Base-by-base conservation (phyloP, 257 asterid species). In the Penstemon barbatus region DNA sequence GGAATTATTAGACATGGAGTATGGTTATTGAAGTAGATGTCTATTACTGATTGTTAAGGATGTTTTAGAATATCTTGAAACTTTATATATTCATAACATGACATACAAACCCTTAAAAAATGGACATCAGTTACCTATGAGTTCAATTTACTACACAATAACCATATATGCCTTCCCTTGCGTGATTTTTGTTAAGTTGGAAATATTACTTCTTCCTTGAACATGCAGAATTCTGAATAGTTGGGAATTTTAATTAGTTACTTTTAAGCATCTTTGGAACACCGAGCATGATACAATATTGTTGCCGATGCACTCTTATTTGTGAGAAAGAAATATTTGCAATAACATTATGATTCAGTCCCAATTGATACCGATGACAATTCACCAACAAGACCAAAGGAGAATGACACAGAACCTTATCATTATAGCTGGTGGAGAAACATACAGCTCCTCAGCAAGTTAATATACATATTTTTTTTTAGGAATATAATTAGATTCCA, bases 31-130 rank as follows among this genome's bases (percentile, higher is more conserved):
- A 25, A 25, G 33, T 25, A 25, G 15, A 15, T 67, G 73, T 50
- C 38, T 54, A 57, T 15, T 41, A 15, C 6, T 60, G 43, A 43
- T 65, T 25, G 66, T 38, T 44, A 4, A 37, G 70, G 6, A 56
- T 61, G 4, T 45, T 37, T 12, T 59, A 53, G 48, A 50, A 18
- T 61, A 25, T 25, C 33, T 25, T 38, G 40, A 18, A 41, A 58
- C 15, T 68, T 57, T 43, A 69, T 63, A 43, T 74, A 40, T 69
- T 64, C 54, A 43, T 25, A 18, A n/a, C 57, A 64, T 42, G 54
- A 52, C 42, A 71, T 56, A 65, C 48, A 19, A 25, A 25, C 33
- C 38, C 50, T 44, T 58, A 51, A 37, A 33, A 53, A 13, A 40
- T 55, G 55, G 67, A 41, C 39, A 18, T 69, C 44, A 5, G 40